Evolutionary conservation across 495 filamentous ascomycete species (phyloP), one percentile per base, ranked within the genome.

Genomic region (Aspergillus biplanus): DNA sequence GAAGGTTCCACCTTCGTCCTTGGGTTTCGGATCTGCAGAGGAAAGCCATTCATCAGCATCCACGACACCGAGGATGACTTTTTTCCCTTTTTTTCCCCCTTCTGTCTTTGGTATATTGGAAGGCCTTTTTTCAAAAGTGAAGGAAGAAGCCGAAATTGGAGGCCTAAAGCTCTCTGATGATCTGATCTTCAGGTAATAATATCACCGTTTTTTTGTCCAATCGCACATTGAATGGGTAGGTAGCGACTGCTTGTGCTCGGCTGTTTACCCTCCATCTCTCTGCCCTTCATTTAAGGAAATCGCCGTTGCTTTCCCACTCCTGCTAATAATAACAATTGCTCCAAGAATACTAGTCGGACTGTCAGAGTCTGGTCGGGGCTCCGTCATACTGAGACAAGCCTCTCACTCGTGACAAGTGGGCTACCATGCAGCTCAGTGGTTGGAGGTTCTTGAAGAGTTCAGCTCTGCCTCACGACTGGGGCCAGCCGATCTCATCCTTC

Each of bases 351-450:
- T 27, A 27, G 15, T 33, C 31, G 34, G 55, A 55, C 52, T 37
- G 39, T 49, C 52, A 47, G n/a, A n/a, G 61, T 64, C 62, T 56
- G 48, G 57, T 44, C 49, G 57, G 47, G 16, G 16, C n/a, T 31
- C 47, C 49, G 50, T 46, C 16, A 32, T 55, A 61, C 68, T 70
- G 65, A 70, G 68, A 70, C 68, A 70, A 56, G 37, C 47, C 53
- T 67, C 68, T 61, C 47, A 63, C 61, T 56, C 61, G 65, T 67
- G 62, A 67, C 65, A 56, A 58, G 56, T 58, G 54, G 65, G 47
- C 21, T 50, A 8, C 11, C 18, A 1, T 18, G 16, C 27, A 31
- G n/a, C 52, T 49, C 49, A 52, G 44, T 52, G 33, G 48, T 44
- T 50, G 16, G 55, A 37, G 33, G 48, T 59, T 48, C 47, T 7